Evolutionary conservation across 805 yeast species (phyloP).

Genomic region (Ogataea philodendri): DNA sequence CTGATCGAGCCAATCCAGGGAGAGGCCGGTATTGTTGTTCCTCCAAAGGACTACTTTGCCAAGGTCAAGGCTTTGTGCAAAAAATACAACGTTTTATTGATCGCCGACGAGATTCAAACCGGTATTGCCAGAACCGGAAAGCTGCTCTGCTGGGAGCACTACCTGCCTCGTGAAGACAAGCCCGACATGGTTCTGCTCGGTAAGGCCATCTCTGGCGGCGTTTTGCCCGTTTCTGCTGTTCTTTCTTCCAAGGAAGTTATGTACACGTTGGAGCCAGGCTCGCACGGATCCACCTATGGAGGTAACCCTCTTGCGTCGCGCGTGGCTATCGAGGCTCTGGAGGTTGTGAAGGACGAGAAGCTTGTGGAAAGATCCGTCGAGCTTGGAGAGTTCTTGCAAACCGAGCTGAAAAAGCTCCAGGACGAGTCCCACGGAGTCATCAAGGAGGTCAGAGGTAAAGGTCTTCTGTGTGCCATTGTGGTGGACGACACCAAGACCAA

Average conservation of each 20-base stretch:
- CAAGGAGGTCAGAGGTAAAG: constrained; percentile 74
- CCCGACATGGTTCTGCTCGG: constrained; percentile 91
- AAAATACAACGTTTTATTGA: constrained; percentile 80
- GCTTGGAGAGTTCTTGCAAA: constrained; percentile 68
- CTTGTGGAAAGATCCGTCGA: constrained; percentile 73
- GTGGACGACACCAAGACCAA: constrained; percentile 79
- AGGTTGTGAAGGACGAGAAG: constrained; percentile 85
- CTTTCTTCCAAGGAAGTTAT: constrained; percentile 86
- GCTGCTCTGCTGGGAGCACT: constrained; percentile 86
- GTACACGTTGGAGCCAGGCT: constrained; percentile 88
- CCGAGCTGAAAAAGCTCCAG: constrained; percentile 54
- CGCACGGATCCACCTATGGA: constrained; percentile 97
- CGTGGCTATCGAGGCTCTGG: constrained; percentile 89
- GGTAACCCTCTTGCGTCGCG: constrained; percentile 95
- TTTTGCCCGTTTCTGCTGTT: constrained; percentile 87
- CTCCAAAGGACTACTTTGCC: constrained; percentile 76
- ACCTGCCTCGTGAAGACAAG: constrained; percentile 57
- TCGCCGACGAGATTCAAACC: constrained; percentile 96
- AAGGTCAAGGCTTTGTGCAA: constrained; percentile 73
- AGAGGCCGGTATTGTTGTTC: constrained; percentile 97
- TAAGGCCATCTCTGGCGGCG: constrained; percentile 95
- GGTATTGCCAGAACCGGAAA: constrained; percentile 98
- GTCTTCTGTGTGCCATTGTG: constrained; percentile 86
- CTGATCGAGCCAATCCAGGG: constrained; percentile 96
- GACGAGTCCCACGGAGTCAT: constrained; percentile 51